Conservation (phyloP, 2,329 filamentous ascomycete species). For the Aspergillus sp. region DNA sequence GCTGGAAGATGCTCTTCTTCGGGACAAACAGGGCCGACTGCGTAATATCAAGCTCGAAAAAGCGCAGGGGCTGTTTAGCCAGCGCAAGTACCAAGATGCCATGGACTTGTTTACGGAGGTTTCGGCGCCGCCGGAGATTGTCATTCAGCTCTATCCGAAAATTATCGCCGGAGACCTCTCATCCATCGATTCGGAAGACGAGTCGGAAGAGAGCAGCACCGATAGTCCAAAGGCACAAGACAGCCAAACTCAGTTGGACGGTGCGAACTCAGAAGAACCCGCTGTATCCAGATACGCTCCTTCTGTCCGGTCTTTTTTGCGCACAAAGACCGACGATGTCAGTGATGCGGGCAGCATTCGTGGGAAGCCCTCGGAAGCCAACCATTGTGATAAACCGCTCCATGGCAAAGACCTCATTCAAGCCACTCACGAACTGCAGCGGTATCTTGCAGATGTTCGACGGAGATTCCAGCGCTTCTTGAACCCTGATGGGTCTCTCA, state of each 20-base stretch:
- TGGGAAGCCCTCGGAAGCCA: conserved; percentile 30
- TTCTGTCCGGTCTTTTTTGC: conserved; percentile 39
- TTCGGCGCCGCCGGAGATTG: conserved; percentile 82
- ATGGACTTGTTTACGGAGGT: conserved; percentile 91
- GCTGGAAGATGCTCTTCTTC: conserved; percentile 87
- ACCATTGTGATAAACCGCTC: conserved; percentile 26
- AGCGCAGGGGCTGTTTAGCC: conserved; percentile 77
- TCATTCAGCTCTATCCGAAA: conserved; percentile 79
- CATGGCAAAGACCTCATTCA: conserved; percentile 81
- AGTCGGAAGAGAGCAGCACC: conserved; percentile 29
- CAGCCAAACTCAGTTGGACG: conserved; percentile 25
- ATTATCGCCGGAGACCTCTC: conserved; percentile 82
- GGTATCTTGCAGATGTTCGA: conserved; percentile 84
- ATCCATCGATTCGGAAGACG: conserved; percentile 50
- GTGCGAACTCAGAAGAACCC: conserved; percentile 24
- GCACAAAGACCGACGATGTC: conserved; percentile 34
- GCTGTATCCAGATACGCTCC: conserved; percentile 30
- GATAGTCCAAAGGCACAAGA: conserved; percentile 28
- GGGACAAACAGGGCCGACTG: conserved; percentile 76
- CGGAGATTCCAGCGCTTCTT: conserved; percentile 61
- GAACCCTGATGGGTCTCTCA: conserved; percentile 55
- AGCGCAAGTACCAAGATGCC: conserved; percentile 78
- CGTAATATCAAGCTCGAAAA: conserved; percentile 90
- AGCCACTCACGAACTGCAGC: conserved; percentile 79
- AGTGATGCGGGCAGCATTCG: conserved; percentile 42